These are phyloP conservation scores for Macroventuria anomochaeta DNA, from an alignment of 2,329 filamentous ascomycete genomes.

Conservation along the genomic window DNA sequence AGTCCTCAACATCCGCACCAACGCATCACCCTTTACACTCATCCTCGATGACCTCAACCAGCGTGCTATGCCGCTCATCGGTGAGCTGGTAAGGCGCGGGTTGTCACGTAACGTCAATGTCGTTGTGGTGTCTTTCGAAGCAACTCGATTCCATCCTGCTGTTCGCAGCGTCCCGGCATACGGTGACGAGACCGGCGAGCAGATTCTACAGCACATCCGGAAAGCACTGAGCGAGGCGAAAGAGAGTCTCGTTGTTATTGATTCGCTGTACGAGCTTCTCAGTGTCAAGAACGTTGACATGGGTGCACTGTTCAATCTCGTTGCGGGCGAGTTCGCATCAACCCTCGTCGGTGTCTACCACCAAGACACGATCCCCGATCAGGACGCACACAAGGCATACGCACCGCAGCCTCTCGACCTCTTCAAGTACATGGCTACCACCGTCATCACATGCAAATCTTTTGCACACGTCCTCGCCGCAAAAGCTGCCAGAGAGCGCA, in stretches of 20 bases:
- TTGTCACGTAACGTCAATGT: slow-evolving; percentile 63
- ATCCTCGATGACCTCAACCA: slow-evolving; percentile 87
- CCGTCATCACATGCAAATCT: slow-evolving; percentile 75
- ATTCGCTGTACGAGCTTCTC: slow-evolving; percentile 74
- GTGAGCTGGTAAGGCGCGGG: slow-evolving; percentile 77
- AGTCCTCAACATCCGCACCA: slow-evolving; percentile 77
- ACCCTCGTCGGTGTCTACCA: slow-evolving; percentile 85
- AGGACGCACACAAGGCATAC: slow-evolving; percentile 51
- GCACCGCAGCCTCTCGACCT: slow-evolving; percentile 66
- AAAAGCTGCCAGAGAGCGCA: slow-evolving; percentile 78
- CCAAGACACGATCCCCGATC: slow-evolving; percentile 67
- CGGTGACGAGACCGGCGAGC: slow-evolving; percentile 67
- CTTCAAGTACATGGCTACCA: slow-evolving; percentile 85
- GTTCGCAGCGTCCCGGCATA: slow-evolving; percentile 72
- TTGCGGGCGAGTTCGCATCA: slow-evolving; percentile 68
- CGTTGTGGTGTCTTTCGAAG: slow-evolving; percentile 80
- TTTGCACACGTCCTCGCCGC: slow-evolving; percentile 76
- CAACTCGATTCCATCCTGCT: slow-evolving; percentile 66
- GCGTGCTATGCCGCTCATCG: slow-evolving; percentile 70
- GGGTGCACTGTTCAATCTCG: slow-evolving; percentile 71
- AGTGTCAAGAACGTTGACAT: slow-evolving; percentile 50
- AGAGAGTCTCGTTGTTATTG: slow-evolving; percentile 72
- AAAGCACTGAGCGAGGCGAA: slow-evolving; percentile 29
- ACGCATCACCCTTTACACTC: slow-evolving; percentile 84
- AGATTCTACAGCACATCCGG: slow-evolving; percentile 38